Evolutionary conservation across 2,329 filamentous ascomycete species (phyloP).

Genomic region (Ophiostoma populinum): DNA sequence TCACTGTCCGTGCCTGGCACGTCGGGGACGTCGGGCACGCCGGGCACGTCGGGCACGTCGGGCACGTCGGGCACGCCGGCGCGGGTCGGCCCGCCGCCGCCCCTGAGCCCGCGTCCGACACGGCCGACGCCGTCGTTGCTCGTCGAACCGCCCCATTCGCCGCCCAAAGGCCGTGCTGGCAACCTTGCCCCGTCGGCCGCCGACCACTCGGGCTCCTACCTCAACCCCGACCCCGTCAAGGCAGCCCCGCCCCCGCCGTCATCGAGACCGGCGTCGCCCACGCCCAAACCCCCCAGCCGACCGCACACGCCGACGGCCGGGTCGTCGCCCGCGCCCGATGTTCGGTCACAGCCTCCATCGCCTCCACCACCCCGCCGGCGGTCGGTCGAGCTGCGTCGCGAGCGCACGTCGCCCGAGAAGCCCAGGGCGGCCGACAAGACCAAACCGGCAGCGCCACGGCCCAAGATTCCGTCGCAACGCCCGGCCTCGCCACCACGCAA

Average conservation of each 20-base stretch:
- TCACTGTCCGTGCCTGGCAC: too few species aligned
- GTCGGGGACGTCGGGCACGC: too few species aligned
- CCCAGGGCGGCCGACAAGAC: neutral
- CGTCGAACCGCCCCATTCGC: conserved; percentile 53
- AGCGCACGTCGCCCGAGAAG: conserved; percentile 22
- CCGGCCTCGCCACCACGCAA: neutral
- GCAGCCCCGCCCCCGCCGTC: conserved; percentile 16
- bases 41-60: too few species aligned
- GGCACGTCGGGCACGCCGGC: conserved; percentile 16
- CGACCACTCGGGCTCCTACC: conserved; percentile 28
- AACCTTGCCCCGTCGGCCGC: conserved; percentile 15
- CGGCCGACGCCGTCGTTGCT: conserved; percentile 45
- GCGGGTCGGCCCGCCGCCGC: conserved; percentile 27
- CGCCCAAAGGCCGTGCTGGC: conserved; percentile 32
- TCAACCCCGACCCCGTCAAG: conserved; percentile 29
- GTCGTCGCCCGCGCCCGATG: conserved; percentile 26
- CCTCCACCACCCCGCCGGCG: conserved; percentile 46
- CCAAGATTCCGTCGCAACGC: conserved; percentile 18
- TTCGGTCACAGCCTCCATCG: conserved; percentile 39
- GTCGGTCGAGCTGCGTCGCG: conserved; percentile 38
- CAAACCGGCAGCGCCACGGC: conserved; percentile 14
- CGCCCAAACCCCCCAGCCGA: conserved; percentile 36
- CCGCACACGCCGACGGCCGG: conserved; percentile 38
- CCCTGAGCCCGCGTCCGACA: conserved; percentile 24
- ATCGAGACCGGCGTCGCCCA: neutral